Evolutionary conservation across 129 eudicot species (phyloP), one percentile per base, ranked within the genome.

Genomic region (Tagetes patula): DNA sequence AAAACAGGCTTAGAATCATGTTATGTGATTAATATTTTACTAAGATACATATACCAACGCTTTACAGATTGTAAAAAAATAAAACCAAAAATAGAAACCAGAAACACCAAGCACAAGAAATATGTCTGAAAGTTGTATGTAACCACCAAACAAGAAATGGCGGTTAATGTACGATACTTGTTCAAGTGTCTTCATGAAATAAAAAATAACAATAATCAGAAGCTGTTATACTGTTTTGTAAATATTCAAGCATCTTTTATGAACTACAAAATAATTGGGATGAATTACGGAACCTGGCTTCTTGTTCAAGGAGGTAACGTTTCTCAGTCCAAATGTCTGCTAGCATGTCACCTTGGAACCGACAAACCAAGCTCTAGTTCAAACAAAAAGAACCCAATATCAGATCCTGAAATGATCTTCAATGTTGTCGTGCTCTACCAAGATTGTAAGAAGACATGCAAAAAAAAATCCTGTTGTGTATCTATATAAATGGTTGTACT

Each of bases 291-390:
- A 83, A 74, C 81, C 84, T 72, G 85, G 75, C 76, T 72, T 56
- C 80, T 69, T 87, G 74, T 78, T 82, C 77, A 72, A 64, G 53
- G 43, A 56, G 61, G 47, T 20, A 68, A 9, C 27, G 42, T 62
- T 56, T 69, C 70, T 71, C 59, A 60, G 14, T 20, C 73, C 77
- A 73, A 55, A 42, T 37, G 41, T 80, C 84, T 59, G 80, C 86
- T 37, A 82, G 75, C 75, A 49, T 63, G 82, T 92, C 97, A 92
- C 97, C 97, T 92, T 75, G 97, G 97, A 70, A 87, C 96, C n/a
- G 97, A 92, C 60, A 81, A 80, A 71, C 96, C 97, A 77, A 87
- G 84, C 96, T 89, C 97, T 92, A 83, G 37, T 81, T 75, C 86
- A 82, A 71, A 80, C 80, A 82, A 81, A 79, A 37, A 63, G 65